A percentile compares a stretch with the other conserved stretches of the same genome.
These are phyloP conservation scores for Termitomyces titanicus DNA, from an alignment of 768 basidiomycete species.

Conservation along the genomic window DNA sequence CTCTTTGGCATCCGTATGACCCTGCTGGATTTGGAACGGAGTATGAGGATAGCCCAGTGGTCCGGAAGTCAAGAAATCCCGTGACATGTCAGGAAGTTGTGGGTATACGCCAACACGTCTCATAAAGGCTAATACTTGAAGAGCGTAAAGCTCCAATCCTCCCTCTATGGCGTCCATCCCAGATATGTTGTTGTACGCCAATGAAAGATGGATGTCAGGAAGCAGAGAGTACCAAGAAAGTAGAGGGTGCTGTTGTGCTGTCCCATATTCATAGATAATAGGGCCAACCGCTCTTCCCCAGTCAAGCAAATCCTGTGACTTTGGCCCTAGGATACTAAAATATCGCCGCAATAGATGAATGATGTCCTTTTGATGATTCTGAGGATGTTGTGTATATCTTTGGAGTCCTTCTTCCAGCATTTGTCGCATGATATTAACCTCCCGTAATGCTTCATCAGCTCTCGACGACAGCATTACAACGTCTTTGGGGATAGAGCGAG, in stretches of 20 bases:
- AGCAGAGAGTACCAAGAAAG: constrained; percentile 3
- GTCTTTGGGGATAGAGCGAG: neutral
- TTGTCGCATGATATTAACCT: neutral
- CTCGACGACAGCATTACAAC: neutral
- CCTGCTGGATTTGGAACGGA: neutral
- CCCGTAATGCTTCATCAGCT: neutral
- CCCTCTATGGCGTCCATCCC: neutral
- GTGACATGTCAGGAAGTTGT: neutral
- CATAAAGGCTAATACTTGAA: constrained; percentile 2
- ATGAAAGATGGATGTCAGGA: neutral
- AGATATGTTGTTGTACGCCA: neutral
- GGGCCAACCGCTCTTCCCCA: neutral
- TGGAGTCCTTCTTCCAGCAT: neutral
- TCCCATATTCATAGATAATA: neutral
- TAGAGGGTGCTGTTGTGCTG: neutral
- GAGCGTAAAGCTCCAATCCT: neutral
- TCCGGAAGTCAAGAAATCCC: neutral
- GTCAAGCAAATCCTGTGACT: neutral
- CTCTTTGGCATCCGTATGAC: neutral
- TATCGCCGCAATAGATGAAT: neutral
- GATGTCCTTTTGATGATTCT: neutral
- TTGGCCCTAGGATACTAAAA: neutral
- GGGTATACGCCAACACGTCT: constrained; percentile 2
- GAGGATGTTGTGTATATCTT: neutral
- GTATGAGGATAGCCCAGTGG: neutral